Conservation (phyloP, 768 basidiomycete species). For the Hypholoma sublateritium region DNA sequence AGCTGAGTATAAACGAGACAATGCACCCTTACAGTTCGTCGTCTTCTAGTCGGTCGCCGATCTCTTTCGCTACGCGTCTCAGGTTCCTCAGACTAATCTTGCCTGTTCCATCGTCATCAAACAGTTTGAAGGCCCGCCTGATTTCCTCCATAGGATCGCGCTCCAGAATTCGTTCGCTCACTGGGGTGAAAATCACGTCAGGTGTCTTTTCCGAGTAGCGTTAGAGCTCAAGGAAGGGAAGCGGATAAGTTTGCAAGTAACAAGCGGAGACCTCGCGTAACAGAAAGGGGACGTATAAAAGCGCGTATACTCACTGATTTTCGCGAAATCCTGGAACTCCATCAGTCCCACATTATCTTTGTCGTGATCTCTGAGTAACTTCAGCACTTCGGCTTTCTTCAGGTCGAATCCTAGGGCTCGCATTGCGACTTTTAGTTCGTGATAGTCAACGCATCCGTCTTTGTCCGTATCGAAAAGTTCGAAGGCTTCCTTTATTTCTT, state of each 20-base stretch:
- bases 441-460: slow-evolving; percentile 94
- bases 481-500: slow-evolving; percentile 98
- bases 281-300: background rate
- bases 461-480: slow-evolving; percentile 99
- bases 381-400: slow-evolving; percentile 98
- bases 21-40: slow-evolving; percentile 83
- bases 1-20: background rate
- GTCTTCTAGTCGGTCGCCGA: slow-evolving; percentile 92
- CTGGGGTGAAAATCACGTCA: slow-evolving; percentile 38
- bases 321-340: slow-evolving; percentile 91
- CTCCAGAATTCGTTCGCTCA: slow-evolving; percentile 91
- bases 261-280: background rate
- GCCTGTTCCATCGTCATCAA: slow-evolving; percentile 95
- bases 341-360: slow-evolving; percentile 81
- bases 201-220: background rate
- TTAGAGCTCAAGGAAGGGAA: no score
- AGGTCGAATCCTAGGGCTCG: slow-evolving; percentile 95
- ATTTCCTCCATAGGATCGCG: slow-evolving; percentile 98
- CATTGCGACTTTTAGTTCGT: slow-evolving; percentile 99
- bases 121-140: slow-evolving; percentile 91
- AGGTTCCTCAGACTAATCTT: slow-evolving; percentile 92
- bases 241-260: background rate
- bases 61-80: slow-evolving; percentile 91
- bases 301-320: slow-evolving; percentile 70
- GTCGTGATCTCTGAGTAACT: slow-evolving; percentile 89